Evolutionary conservation across 306 rosid genomes (phyloP), one percentile per base, ranked within the genome.

Genomic region (Datisca glomerata): DNA sequence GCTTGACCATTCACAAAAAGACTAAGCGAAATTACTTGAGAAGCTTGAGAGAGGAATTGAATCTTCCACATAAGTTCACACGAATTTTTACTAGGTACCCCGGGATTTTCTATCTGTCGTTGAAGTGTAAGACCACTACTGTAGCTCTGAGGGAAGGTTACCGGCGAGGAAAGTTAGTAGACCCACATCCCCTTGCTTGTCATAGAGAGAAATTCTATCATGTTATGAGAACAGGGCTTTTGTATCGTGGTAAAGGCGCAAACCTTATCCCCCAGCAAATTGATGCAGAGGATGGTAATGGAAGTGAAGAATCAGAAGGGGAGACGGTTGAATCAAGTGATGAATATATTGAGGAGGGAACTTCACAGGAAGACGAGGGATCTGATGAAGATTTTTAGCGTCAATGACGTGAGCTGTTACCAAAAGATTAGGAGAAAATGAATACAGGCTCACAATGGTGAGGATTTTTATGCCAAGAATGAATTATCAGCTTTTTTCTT

Each of bases 71-170:
- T 43, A 83, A 72, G 70, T 89, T 84, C 53, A 89, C 93, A 1
- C 59, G 95, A 32, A 73, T 89, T 38, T 84, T 89, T 45, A 89
- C 97, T 0, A 51, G 93, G 58, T 89, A 80, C 40, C 97, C 97
- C 0, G 95, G 97, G 41, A 78, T 84, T 34, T 89, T 80, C 60
- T 89, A 83, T 56, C 79, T 89, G 25, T 89, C 93, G 0, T 55
- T 83, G 70, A 89, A 89, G 70, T 89, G 97, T 59, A 89, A 89
- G 51, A 89, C 93, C 0, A 83, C 93, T 0, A 89, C 93, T 1
- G 73, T 83, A 37, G 57, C 89, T 29, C 69, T 83, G 6, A 65
- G 71, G 52, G 97, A 89, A 69, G 93, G 86, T 18, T 83, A 77
- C 66, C 70, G 60, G 4, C 68, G 93, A 37, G 97, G 93, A 8